A percentile compares a stretch with the other conserved stretches of the same genome.
Conservation (phyloP, 2,329 filamentous ascomycete genomes). For the Alternaria angustiovoidea region DNA sequence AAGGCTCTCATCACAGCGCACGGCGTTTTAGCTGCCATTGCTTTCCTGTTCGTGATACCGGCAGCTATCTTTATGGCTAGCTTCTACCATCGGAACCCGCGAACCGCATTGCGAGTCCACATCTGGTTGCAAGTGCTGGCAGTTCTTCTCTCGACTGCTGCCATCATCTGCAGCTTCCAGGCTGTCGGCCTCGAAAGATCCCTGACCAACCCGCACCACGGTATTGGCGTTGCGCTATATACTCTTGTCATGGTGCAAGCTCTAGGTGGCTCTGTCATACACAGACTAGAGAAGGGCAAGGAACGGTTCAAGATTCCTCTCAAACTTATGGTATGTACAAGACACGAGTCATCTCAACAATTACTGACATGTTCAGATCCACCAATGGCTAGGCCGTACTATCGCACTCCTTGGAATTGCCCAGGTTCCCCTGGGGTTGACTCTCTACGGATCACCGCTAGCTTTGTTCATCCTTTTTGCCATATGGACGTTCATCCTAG, state of each 20-base stretch:
- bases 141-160: constrained; percentile 71
- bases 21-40: constrained; percentile 73
- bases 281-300: constrained; percentile 61
- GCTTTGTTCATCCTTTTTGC: constrained; percentile 86
- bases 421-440: constrained; percentile 88
- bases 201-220: constrained; percentile 83
- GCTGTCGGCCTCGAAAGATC: constrained; percentile 77
- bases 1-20: constrained; percentile 75
- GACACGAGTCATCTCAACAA: neutral
- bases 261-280: constrained; percentile 72
- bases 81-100: constrained; percentile 71
- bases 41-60: constrained; percentile 78
- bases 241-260: constrained; percentile 75
- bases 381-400: constrained; percentile 85
- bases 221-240: constrained; percentile 82
- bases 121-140: constrained; percentile 77
- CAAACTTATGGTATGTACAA: constrained; percentile 62
- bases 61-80: constrained; percentile 75
- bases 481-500: constrained; percentile 75
- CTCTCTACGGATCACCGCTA: constrained; percentile 89
- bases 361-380: constrained; percentile 66
- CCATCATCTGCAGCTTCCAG: constrained; percentile 79
- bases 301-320: constrained; percentile 64
- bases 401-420: constrained; percentile 83
- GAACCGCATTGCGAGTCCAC: constrained; percentile 72